These are phyloP conservation scores for Claviceps sp. DNA, from an alignment of 2,329 filamentous ascomycete genomes.

Conservation along the genomic window DNA sequence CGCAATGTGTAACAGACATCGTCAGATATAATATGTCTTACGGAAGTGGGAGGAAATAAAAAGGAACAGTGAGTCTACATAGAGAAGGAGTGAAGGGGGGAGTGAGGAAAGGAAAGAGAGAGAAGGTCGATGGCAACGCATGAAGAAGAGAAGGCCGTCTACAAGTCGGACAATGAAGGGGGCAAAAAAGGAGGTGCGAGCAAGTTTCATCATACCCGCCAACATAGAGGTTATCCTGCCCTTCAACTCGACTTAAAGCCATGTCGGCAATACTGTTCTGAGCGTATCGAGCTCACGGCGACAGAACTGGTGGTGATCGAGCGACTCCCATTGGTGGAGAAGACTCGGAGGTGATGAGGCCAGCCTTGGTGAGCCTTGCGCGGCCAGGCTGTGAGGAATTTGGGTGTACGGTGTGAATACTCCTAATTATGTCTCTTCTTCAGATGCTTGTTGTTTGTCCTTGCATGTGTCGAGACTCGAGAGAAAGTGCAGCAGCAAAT, in stretches of 20 bases:
- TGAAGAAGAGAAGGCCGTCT: too few relatives aligned
- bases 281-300: conserved; percentile 2
- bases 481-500: too few relatives aligned
- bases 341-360: not conserved
- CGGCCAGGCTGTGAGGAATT: too few relatives aligned
- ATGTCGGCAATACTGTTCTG: conserved; percentile 20
- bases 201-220: conserved; percentile 20
- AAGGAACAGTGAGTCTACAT: not conserved
- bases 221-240: conserved; percentile 27
- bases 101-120: too few relatives aligned
- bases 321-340: conserved; percentile 6
- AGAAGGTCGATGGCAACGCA: not conserved
- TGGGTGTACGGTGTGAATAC: too few relatives aligned
- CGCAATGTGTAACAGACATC: not conserved
- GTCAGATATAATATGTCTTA: too few relatives aligned
- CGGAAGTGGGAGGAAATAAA: too few relatives aligned
- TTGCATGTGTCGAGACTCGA: too few relatives aligned
- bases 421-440: too few relatives aligned
- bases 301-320: conserved; percentile 6
- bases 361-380: not conserved
- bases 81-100: not conserved
- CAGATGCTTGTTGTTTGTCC: too few relatives aligned
- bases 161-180: not conserved
- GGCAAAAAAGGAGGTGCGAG: not conserved
- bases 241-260: conserved; percentile 29